These are phyloP conservation scores for Funneliformis mosseae DNA, from an alignment of 192 early-diverging fungal genomes.

Conservation along the genomic window DNA sequence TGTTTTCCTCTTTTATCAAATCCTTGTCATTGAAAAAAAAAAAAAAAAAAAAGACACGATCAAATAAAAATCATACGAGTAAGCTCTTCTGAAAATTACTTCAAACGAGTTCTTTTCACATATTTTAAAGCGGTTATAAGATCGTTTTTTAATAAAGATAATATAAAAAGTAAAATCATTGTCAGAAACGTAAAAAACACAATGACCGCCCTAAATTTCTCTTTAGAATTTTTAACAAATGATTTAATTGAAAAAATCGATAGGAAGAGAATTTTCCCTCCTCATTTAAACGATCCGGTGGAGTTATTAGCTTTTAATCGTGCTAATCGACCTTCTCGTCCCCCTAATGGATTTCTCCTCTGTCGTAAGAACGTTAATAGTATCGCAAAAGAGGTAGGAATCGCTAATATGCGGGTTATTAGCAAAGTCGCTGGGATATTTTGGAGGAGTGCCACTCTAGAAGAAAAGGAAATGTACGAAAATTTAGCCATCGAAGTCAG, in stretches of 20 bases:
- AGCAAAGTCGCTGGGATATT: neutral
- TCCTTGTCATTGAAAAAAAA: too few species aligned
- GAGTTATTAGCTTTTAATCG: neutral
- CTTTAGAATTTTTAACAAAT: neutral
- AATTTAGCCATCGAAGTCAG: neutral
- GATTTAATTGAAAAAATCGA: neutral
- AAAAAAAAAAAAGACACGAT: too few species aligned
- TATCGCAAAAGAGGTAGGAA: neutral
- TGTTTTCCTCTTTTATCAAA: too few species aligned
- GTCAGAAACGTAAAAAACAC: neutral
- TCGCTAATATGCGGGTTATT: neutral
- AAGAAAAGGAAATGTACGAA: conserved; percentile 13
- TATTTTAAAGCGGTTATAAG: too few species aligned
- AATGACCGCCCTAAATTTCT: neutral
- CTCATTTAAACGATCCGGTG: conserved; percentile 4
- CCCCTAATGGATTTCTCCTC: neutral
- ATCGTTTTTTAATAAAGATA: too few species aligned
- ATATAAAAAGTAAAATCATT: too few species aligned
- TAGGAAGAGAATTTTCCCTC: neutral
- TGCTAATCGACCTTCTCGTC: neutral
- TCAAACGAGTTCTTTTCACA: too few species aligned
- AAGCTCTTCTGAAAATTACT: too few species aligned
- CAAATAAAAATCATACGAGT: too few species aligned
- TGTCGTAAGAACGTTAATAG: neutral
- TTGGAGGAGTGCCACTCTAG: neutral